Base-by-base conservation (phyloP, 345 rosid species). In the Bruguiera parviflora region DNA sequence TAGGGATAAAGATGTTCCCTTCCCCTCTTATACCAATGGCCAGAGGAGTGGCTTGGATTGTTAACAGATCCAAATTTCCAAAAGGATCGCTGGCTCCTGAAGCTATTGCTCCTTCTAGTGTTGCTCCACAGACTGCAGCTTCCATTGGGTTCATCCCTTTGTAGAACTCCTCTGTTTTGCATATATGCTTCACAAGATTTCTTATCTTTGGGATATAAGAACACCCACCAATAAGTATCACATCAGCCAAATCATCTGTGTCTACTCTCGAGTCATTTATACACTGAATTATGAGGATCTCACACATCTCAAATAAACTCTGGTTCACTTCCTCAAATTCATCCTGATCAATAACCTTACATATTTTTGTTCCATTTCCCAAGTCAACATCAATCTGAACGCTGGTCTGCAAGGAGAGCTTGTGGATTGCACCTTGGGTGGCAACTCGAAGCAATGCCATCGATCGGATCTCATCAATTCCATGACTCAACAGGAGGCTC, bases 181-280 rank as follows among this genome's bases (percentile, higher is more conserved):
- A 88, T 18, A 84, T 60, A 35, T 46, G 63, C 80, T 57, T 78
- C 33, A 89, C 65, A 31, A 89, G 71, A 31, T 75, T 71, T 75
- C 82, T 79, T 58, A 94, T 61, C 65, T 79, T 85, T 0, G 97
- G 91, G 5, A 91, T 85, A 71, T 72, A 81, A 4, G 92, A 89
- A 72, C 97, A 89, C 10, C 98, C 98, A 31, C 98, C 98, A 8
- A 94, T 92, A 10, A 91, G 80, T 56, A 94, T 89, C 56, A 89
- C 78, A 73, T 94, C 96, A 1, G 64, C 75, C 52, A 94, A 72
- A 73, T 91, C 87, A 62, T 71, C 86, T 39, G 43, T 57, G 2
- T 88, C 80, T 1, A 88, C 86, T 77, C 75, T 91, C 0, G 98
- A 94, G 69, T 88, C 95, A 13, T 73, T 82, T 58, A 94, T 60